Conservation (phyloP, 202 grass and related monocot species). For the Zoysia matrella region DNA sequence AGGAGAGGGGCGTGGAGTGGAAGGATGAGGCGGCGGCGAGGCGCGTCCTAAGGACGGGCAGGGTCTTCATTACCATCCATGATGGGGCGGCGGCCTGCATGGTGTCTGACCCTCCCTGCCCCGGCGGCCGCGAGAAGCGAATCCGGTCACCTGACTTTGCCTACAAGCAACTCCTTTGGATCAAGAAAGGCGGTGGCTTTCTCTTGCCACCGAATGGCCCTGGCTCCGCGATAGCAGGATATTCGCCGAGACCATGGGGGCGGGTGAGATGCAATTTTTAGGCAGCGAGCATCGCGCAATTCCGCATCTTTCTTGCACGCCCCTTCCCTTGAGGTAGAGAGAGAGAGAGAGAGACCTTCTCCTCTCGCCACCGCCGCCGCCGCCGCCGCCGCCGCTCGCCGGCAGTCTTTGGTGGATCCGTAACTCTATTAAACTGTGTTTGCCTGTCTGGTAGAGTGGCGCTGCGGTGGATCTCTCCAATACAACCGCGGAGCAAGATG, state of each 20-base stretch:
- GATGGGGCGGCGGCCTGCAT: constrained; percentile 63
- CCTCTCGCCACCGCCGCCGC: too few relatives aligned
- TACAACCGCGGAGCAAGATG: too few relatives aligned
- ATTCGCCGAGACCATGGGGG: not conserved
- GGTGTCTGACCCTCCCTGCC: not conserved
- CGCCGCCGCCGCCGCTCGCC: too few relatives aligned
- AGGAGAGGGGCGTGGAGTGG: constrained; percentile 63
- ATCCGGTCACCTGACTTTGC: not conserved
- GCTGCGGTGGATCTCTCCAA: too few relatives aligned
- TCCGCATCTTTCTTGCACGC: not conserved
- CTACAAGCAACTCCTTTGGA: constrained; percentile 17
- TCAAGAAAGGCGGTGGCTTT: not conserved
- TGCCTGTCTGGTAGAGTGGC: too few relatives aligned
- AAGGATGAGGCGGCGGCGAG: constrained; percentile 44
- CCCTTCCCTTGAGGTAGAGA: not conserved
- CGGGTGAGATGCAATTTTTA: constrained; percentile 5
- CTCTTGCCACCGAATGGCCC: not conserved
- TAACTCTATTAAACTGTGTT: too few relatives aligned
- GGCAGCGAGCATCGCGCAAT: constrained; percentile 24
- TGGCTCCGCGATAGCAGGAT: not conserved
- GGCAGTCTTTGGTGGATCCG: too few relatives aligned
- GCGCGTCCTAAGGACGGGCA: constrained; percentile 39
- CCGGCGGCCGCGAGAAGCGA: not conserved
- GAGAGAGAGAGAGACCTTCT: too few relatives aligned
- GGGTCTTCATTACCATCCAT: constrained; percentile 43